A percentile compares a stretch with the other conserved stretches of the same genome.
Evolutionary conservation across 345 rosid genomes (phyloP).

Genomic region (Camelina neglecta): DNA sequence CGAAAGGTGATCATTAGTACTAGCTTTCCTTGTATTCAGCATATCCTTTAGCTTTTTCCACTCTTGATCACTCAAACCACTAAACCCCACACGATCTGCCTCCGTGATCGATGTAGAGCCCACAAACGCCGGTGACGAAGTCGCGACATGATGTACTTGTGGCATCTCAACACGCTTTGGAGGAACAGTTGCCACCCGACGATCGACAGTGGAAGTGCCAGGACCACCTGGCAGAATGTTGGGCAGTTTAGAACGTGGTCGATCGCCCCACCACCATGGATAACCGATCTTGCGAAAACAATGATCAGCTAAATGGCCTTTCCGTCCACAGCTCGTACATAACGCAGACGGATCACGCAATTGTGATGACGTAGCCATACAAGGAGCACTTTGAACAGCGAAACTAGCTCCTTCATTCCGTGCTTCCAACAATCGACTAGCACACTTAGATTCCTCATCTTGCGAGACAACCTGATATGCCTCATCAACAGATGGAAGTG

Average conservation of each 20-base stretch:
- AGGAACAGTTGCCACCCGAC: not conserved
- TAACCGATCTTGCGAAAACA: not conserved
- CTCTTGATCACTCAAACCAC: not conserved
- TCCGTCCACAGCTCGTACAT: not conserved
- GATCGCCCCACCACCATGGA: not conserved
- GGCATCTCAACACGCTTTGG: no score
- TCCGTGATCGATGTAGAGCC: not conserved
- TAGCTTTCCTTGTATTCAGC: no score
- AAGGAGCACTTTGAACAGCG: not conserved
- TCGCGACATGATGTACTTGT: no score
- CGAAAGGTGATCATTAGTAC: no score
- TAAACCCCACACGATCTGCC: not conserved
- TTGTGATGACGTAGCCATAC: no score
- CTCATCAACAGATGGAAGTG: not conserved
- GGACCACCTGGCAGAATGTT: no score
- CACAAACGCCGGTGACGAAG: no score
- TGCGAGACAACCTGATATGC: not conserved
- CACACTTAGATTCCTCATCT: not conserved
- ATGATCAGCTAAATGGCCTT: not conserved
- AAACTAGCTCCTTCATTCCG: rapidly evolving
- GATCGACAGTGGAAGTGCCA: no score
- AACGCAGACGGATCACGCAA: no score
- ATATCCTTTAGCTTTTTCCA: no score
- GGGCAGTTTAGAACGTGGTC: not conserved
- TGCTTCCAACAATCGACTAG: not conserved